Conservation (phyloP, 208 protist species). For the Crithidia mellificae region DNA sequence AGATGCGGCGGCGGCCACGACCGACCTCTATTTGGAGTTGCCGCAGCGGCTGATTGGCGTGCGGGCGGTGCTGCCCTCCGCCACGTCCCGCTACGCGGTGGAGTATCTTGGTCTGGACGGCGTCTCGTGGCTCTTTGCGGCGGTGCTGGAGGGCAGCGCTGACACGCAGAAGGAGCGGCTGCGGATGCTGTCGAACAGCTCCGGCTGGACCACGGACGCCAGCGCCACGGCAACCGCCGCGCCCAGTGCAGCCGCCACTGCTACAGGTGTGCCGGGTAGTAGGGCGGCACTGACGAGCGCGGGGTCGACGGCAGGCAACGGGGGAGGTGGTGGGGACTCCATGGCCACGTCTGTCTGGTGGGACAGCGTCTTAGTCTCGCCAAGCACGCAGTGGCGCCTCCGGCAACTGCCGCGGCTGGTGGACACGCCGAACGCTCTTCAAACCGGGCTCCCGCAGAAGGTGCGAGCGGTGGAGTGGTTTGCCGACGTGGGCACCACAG, state of each 20-base stretch:
- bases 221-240: background rate
- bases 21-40: slow-evolving; percentile 5
- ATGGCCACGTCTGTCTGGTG: slow-evolving; percentile 27
- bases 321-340: background rate
- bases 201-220: background rate
- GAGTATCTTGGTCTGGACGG: slow-evolving; percentile 76
- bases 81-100: slow-evolving; percentile 47
- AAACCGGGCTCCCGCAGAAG: background rate
- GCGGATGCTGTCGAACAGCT: slow-evolving; percentile 7
- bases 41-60: slow-evolving; percentile 47
- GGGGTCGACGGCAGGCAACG: no score
- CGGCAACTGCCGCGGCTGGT: slow-evolving; percentile 9
- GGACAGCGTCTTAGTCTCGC: slow-evolving; percentile 33
- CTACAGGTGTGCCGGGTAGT: background rate
- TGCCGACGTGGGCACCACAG: slow-evolving; percentile 27
- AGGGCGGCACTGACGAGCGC: no score
- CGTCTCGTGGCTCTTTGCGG: slow-evolving; percentile 53
- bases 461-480: slow-evolving; percentile 50
- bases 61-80: slow-evolving; percentile 43
- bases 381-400: slow-evolving; percentile 67
- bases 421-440: background rate
- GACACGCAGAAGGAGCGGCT: background rate
- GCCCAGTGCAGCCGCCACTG: no score
- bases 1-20: background rate
- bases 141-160: slow-evolving; percentile 35